Evolutionary conservation across 2,329 filamentous ascomycete species (phyloP).

Genomic region (Dothistroma septosporum): DNA sequence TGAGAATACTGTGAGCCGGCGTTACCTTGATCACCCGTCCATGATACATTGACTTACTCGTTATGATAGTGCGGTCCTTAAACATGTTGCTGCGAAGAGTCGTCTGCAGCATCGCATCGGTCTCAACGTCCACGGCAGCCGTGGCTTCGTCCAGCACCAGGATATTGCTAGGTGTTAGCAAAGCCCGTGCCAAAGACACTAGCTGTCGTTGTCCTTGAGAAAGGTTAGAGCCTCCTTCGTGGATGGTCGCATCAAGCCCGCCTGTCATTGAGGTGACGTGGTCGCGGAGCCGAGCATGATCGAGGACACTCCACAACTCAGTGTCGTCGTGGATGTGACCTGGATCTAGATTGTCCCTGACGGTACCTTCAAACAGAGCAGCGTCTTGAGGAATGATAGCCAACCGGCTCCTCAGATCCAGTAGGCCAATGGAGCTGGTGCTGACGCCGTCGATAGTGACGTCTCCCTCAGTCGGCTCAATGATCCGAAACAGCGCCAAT

Average conservation of each 20-base stretch:
- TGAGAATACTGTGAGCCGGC: constrained; percentile 10
- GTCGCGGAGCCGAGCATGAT: constrained; percentile 90
- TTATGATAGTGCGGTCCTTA: constrained; percentile 91
- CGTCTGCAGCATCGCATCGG: constrained; percentile 61
- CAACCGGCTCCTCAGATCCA: constrained; percentile 81
- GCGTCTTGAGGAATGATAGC: constrained; percentile 98
- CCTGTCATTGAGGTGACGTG: constrained; percentile 83
- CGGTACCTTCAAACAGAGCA: constrained; percentile 86
- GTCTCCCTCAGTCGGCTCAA: constrained; percentile 76
- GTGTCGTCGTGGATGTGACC: constrained; percentile 94
- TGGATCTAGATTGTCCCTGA: constrained; percentile 93
- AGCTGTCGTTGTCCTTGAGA: constrained; percentile 94
- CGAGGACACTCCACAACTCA: constrained; percentile 79
- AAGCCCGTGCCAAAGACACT: constrained; percentile 84
- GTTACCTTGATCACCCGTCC: not conserved
- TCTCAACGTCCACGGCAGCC: constrained; percentile 66
- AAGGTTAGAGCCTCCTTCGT: constrained; percentile 95
- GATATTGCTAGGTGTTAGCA: constrained; percentile 94
- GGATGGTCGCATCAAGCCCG: constrained; percentile 80
- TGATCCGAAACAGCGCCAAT: constrained; percentile 88
- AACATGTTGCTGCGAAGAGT: constrained; percentile 66
- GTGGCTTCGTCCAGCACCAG: constrained; percentile 96
- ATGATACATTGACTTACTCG: constrained; percentile 46
- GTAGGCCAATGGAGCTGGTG: constrained; percentile 81
- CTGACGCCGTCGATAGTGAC: constrained; percentile 88